Percentiles rank a stretch among this genome's conserved stretches.
Evolutionary conservation across 169 alveolate genomes (phyloP).

Genomic region (Cryptosporidium ryanae): DNA sequence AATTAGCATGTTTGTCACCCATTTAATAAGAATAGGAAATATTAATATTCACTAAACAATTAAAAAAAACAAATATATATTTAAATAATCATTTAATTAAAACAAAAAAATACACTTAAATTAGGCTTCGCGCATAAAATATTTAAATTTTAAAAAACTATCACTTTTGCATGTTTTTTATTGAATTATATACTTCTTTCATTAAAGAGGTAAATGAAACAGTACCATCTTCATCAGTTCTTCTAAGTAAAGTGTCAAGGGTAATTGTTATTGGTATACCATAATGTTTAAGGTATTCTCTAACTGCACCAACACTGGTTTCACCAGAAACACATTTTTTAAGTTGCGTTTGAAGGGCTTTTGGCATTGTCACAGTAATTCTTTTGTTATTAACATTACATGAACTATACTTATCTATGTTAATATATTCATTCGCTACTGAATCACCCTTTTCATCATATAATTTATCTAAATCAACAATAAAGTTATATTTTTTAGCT

Average conservation of each 20-base stretch:
- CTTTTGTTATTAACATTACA: background rate
- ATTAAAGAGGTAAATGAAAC: constrained; percentile 63
- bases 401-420: background rate
- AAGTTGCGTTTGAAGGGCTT: constrained; percentile 16
- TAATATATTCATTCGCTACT: constrained; percentile 1
- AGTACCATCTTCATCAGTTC: constrained; percentile 71
- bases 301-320: constrained; percentile 48
- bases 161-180: constrained; percentile 17
- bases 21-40: no score
- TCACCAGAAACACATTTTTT: constrained; percentile 63
- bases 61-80: background rate
- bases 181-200: constrained; percentile 62
- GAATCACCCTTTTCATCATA: background rate
- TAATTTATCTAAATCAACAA: constrained; percentile 2
- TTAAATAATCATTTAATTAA: background rate
- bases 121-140: constrained; percentile 2
- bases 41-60: no score
- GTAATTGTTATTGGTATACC: constrained; percentile 50
- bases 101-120: background rate
- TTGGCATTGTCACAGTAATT: constrained; percentile 52
- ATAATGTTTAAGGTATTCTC: constrained; percentile 26
- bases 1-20: background rate
- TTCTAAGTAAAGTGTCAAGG: constrained; percentile 47
- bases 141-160: background rate
- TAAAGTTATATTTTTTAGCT: constrained; percentile 16